phyloP scores from a whole-genome alignment of 176 grass and related monocot genomes.

The Canna indica region DNA sequence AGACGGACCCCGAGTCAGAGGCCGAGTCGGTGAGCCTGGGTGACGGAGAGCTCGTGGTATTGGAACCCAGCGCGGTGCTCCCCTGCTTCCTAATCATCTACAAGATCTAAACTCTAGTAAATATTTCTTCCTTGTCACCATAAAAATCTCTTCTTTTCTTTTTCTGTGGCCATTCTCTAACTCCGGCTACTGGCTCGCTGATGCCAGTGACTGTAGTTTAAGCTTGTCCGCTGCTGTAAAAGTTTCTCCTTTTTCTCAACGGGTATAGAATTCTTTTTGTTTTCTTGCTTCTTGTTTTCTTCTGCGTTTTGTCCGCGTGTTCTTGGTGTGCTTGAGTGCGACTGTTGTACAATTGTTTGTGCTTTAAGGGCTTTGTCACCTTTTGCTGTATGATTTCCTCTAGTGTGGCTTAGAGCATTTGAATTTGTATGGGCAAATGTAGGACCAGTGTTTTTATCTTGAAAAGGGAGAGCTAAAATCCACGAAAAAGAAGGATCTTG shows the following conservation, averaged over 20 bases:
- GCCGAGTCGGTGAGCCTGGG: slow-evolving; percentile 53
- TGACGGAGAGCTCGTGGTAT: slow-evolving; percentile 70
- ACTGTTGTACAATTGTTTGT: neutral
- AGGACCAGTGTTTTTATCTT: neutral
- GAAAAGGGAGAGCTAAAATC: neutral
- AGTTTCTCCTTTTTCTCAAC: neutral
- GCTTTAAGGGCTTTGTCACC: neutral
- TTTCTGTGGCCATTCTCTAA: neutral
- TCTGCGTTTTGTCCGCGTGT: neutral
- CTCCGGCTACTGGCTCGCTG: neutral
- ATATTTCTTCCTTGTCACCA: neutral
- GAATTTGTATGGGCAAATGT: neutral
- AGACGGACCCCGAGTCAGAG: slow-evolving; percentile 14
- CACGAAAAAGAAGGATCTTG: neutral
- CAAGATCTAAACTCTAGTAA: slow-evolving; percentile 33
- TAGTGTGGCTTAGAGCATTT: neutral
- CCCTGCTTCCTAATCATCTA: slow-evolving; percentile 96
- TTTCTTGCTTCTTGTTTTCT: neutral
- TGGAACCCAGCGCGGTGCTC: slow-evolving; percentile 69
- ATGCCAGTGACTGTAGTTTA: neutral
- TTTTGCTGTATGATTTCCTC: neutral
- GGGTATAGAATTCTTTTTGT: neutral
- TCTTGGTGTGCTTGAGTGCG: neutral
- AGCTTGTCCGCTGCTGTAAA: neutral
- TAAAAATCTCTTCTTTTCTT: neutral